These are phyloP conservation scores for Neltuma alba DNA, from an alignment of 306 rosid species.

Conservation along the genomic window DNA sequence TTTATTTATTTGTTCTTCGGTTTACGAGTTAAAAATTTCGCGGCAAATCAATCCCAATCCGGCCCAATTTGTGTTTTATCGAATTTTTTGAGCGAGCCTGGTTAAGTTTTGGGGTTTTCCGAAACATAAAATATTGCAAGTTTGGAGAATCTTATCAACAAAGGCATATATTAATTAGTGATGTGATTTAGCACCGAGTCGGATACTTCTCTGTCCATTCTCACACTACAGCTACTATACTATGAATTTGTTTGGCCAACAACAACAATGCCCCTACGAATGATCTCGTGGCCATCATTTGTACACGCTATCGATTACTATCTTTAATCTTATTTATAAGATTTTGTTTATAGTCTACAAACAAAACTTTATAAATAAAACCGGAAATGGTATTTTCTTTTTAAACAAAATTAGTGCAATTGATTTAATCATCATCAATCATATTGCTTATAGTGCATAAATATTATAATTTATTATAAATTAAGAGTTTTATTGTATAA, in stretches of 20 bases:
- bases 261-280: neutral
- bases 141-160: neutral
- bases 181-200: neutral
- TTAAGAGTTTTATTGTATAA: too few relatives aligned
- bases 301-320: too few relatives aligned
- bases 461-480: too few relatives aligned
- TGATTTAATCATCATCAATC: neutral
- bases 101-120: neutral
- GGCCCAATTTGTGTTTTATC: neutral
- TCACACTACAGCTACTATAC: too few relatives aligned
- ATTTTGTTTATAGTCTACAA: too few relatives aligned
- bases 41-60: neutral
- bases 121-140: neutral
- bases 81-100: neutral
- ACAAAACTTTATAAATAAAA: too few relatives aligned
- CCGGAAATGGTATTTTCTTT: too few relatives aligned
- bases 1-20: too few relatives aligned
- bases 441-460: too few relatives aligned
- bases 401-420: too few relatives aligned
- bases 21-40: neutral
- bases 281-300: neutral
- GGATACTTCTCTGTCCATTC: neutral
- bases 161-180: neutral
- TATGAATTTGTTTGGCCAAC: neutral
- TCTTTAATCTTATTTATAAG: too few relatives aligned